Evolutionary conservation across 148 eudicot species (phyloP), one percentile per base, ranked within the genome.

Genomic region (Bassia scoparia): DNA sequence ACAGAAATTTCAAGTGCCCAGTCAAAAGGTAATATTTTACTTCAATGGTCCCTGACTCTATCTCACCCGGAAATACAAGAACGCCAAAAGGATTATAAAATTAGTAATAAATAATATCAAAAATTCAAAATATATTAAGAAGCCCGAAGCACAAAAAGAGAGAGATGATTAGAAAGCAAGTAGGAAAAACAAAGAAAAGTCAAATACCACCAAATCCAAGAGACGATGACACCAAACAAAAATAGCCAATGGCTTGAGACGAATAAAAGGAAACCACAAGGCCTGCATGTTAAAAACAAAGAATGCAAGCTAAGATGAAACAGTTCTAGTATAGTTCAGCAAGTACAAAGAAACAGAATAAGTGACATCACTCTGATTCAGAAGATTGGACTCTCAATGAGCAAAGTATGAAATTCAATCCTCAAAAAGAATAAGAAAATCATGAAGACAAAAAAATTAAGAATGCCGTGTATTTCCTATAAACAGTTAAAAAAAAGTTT

Each of bases 211-310:
- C 11, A n/a, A n/a, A 64, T 17, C 0, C 11, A 21, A 62, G 4
- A 33, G 34, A 21, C 12, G 46, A 41, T 0, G 46, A 41, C 14
- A 13, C 62, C 62, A 59, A 34, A 62, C 18, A 13, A 20, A 64
- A 35, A 64, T 21, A 15, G 24, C 2, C 68, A 56, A 65, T 20
- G 4, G 20, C 44, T 35, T 18, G 27, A 62, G 11, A 0, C 33
- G 31, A 64, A 8, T 65, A 12, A 18, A 65, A 43, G 15, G 24
- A 35, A 61, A 54, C 72, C 63, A 35, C 64, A 44, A 69, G 66
- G 67, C 70, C 65, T 84, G 86, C 97, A 96, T 91, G 98, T 77
- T 94, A 94, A 81, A 91, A 94, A n/a, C n/a, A n/a, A n/a, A n/a
- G n/a, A n/a, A n/a, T n/a, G n/a, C n/a, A n/a, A n/a, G n/a, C n/a